Evolutionary conservation across 108 stramenopile species (phyloP), one percentile per base, ranked within the genome.

Genomic region (Nitzschia inconspicua): DNA sequence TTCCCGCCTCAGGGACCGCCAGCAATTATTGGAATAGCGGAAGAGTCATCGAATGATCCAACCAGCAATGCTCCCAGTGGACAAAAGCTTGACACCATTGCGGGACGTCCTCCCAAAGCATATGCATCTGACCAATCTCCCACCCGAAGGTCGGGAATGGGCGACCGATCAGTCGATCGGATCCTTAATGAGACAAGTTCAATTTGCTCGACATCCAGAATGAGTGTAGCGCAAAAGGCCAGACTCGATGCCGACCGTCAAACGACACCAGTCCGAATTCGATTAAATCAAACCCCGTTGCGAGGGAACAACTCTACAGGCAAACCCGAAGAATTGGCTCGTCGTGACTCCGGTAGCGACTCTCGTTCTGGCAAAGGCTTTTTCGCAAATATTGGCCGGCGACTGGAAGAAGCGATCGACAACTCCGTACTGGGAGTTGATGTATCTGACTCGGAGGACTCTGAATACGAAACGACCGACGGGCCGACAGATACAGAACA

Each of bases 141-240:
- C 14, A 14, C 19, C 23, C 23, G 20, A 48, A 48, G 53, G 32
- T 39, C 37, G 37, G 37, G 11, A 39, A 32, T 32, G 18, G 16
- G 34, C 5, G 53, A 54, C 24, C 23, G 24, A 22, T 54, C 53
- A 10, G 16, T 2, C 5, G 53, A 54, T 3, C 53, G 34, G 22
- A 39, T 14, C n/a, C n/a, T 39, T 11, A 39, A 39, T 39, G 37
- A 39, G n/a, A 39, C 11, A 14, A n/a, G n/a, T 39, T 39, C 9
- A 20, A 11, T 18, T 19, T n/a, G 5, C 19, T 48, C 47, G 18
- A 48, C 23, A 28, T 36, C 60, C 10, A 82, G 73, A 43, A 40
- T 86, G 41, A 82, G 80, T 44, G 72, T 88, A 0, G 89, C 89
- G 7, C 86, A 91, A 62, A 60, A 73, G 43, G 80, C 85, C 3